Base-by-base conservation (phyloP, 116 monocot species). In the Dioscorea cayenensis region DNA sequence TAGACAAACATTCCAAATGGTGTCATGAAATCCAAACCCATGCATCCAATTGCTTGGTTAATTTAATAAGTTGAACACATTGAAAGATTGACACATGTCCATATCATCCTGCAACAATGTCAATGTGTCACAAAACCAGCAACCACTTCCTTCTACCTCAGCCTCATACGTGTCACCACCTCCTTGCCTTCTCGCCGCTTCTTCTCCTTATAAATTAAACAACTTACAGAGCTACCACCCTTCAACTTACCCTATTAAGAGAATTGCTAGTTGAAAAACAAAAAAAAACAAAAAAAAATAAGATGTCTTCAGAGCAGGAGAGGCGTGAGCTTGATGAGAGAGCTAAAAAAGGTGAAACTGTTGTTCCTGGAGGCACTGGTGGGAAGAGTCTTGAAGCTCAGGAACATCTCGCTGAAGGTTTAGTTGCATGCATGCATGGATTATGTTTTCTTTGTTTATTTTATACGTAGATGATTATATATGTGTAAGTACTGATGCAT, bases 371-470 rank as follows among this genome's bases (percentile, higher is more conserved):
- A 5, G 94, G 90, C 12, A 88, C 82, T 20, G 90, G 90, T 19
- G 94, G 91, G 43, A 91, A 84, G 86, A 91, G 84, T 71, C 81
- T 94, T 4, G 94, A 94, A 64, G 94, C 88, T 2, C 91, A 94
- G 73, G 84, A 88, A 49, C 80, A 83, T 76, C 83, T 94, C 7
- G 91, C 94, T 9, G 94, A 94, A 82, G 94, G 94, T 82, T 52
- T 38, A n/a, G 25, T 25, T 25, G 25, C 25, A 25, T 32, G 17
- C 16, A 28, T 11, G 16, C 36, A 17, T 17, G 32, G 29, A 32
- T 11, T 61, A 23, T 36, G 36, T 28, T 75, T 66, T 2, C 49
- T 68, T 43, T 55, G 48, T 36, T 79, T 1, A 32, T 32, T 32
- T 32, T 4, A 32, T 32, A 32, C 32, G 32, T 43, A 10, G 43